Evolutionary conservation across 2,329 filamentous ascomycete genomes (phyloP).

Genomic region (Ceratocystis albifundus): DNA sequence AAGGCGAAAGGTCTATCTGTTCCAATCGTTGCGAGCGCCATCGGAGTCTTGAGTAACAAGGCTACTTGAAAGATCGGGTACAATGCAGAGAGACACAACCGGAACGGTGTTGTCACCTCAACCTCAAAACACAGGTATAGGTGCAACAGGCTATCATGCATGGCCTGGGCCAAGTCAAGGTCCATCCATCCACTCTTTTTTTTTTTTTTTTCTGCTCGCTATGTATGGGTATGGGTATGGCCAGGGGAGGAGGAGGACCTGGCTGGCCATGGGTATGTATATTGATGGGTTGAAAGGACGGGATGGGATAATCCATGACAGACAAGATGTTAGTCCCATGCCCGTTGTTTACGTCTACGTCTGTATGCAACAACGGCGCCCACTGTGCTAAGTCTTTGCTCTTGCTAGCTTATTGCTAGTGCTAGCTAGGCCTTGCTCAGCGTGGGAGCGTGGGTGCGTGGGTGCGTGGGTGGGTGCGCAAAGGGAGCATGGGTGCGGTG

Average conservation of each 20-base stretch:
- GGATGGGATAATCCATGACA: conserved; percentile 4
- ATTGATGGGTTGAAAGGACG: conserved; percentile 3
- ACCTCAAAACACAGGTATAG: background rate
- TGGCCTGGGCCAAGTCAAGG: background rate
- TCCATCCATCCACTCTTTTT: background rate
- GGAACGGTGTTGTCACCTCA: background rate
- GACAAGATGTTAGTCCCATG: background rate
- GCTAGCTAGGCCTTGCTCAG: background rate
- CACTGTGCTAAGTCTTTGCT: too few relatives aligned
- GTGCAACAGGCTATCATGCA: background rate
- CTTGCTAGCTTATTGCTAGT: background rate
- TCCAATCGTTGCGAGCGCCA: too few relatives aligned
- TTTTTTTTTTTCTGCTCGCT: background rate
- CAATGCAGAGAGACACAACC: background rate
- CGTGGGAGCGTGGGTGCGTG: background rate
- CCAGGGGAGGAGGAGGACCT: background rate
- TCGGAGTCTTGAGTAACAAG: too few relatives aligned
- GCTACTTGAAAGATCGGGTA: background rate
- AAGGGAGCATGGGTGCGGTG: background rate
- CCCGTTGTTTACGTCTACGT: background rate
- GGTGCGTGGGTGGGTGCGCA: background rate
- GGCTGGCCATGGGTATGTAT: background rate
- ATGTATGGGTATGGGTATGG: too few relatives aligned
- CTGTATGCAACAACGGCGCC: too few relatives aligned
- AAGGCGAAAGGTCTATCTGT: too few relatives aligned